These are phyloP conservation scores for Penicillium atrosanguineum DNA, from an alignment of 495 filamentous ascomycete species.

Conservation along the genomic window DNA sequence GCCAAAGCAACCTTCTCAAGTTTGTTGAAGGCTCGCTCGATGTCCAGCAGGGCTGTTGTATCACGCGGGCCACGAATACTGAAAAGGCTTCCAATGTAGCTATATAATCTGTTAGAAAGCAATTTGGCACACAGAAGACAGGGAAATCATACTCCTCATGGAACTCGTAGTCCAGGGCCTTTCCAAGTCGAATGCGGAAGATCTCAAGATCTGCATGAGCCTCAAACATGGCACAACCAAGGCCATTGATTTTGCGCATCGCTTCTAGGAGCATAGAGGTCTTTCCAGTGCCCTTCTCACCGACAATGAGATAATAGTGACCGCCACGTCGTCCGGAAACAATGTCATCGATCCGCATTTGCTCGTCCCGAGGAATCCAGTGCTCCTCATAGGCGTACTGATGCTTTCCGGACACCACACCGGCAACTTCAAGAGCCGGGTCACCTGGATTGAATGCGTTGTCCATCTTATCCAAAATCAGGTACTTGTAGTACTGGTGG, in stretches of 20 bases:
- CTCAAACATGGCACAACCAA: constrained; percentile 88
- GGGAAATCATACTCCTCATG: constrained; percentile 51
- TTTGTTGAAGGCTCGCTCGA: constrained; percentile 96
- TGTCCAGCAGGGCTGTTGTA: constrained; percentile 84
- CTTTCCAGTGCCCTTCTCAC: constrained; percentile 96
- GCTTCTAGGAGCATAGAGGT: constrained; percentile 92
- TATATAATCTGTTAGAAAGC: constrained; percentile 42
- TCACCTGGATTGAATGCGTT: constrained; percentile 92
- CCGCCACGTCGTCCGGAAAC: constrained; percentile 65
- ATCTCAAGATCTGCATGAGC: constrained; percentile 94
- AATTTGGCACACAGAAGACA: neutral
- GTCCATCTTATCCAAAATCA: constrained; percentile 85
- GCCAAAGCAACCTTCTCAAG: constrained; percentile 87
- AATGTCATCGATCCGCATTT: constrained; percentile 73
- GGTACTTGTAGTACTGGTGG: constrained; percentile 82
- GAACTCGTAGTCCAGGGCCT: constrained; percentile 92
- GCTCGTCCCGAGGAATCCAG: constrained; percentile 82
- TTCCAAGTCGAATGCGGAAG: constrained; percentile 87
- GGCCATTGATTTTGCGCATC: constrained; percentile 86
- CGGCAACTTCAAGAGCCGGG: constrained; percentile 84
- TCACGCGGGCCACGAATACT: constrained; percentile 91
- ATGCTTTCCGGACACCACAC: constrained; percentile 57
- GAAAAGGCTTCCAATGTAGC: constrained; percentile 94
- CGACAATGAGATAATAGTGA: constrained; percentile 90
- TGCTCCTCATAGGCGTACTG: constrained; percentile 59